A percentile compares a stretch with the other conserved stretches of the same genome.
Conservation (phyloP, 352 stramenopile species). For the Globisporangium camurandrum region DNA sequence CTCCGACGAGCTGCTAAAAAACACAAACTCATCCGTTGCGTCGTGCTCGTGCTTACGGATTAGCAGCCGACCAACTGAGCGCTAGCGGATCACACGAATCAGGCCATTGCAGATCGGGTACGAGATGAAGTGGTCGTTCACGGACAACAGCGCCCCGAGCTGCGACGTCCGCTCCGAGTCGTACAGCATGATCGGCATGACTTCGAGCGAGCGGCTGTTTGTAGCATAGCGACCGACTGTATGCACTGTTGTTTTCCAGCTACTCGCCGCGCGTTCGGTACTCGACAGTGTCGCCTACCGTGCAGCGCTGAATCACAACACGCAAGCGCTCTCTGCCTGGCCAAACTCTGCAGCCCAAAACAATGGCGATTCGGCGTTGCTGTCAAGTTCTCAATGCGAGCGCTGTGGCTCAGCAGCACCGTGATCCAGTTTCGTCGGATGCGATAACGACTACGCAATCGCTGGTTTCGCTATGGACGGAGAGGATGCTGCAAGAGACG, state of each 20-base stretch:
- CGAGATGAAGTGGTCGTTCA: constrained; percentile 83
- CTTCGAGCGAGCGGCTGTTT: constrained; percentile 52
- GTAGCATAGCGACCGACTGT: no score
- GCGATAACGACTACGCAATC: no score
- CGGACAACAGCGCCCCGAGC: constrained; percentile 64
- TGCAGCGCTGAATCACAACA: no score
- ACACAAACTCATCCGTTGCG: constrained; percentile 61
- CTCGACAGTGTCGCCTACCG: constrained; percentile 42
- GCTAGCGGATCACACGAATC: constrained; percentile 80
- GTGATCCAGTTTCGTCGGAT: no score
- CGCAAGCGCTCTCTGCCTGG: no score
- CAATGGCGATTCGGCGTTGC: no score
- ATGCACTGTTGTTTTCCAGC: constrained; percentile 20
- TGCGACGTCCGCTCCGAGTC: constrained; percentile 67
- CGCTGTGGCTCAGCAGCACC: no score
- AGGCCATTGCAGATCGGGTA: constrained; percentile 82
- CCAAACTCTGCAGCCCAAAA: no score
- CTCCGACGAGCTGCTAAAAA: constrained; percentile 68
- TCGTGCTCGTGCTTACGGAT: constrained; percentile 73
- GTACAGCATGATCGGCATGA: constrained; percentile 80
- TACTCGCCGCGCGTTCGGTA: constrained; percentile 37
- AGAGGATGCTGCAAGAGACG: no score
- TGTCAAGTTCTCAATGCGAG: no score
- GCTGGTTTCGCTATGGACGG: no score
- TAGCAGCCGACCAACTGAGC: constrained; percentile 61